Base-by-base conservation (phyloP, 1,139 yeast species). In the Candida sojae region DNA sequence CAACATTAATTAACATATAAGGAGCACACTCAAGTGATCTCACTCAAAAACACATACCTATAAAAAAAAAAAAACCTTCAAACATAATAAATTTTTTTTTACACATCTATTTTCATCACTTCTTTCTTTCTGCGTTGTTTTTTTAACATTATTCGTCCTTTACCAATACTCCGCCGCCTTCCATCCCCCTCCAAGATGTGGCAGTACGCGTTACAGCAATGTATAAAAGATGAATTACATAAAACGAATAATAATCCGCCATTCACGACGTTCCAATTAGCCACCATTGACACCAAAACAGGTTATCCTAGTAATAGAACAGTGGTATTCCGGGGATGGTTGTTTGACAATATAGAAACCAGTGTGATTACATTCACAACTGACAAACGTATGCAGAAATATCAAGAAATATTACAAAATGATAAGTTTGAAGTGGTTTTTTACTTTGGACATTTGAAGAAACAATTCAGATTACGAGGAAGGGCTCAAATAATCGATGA, bases 381-480 rank as follows among this genome's bases (percentile, higher is more conserved):
- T 1, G 96, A 89, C 66, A 73, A 76, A 57, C 71, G 96, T 61
- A 82, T 86, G 76, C 68, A 68, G 45, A 89, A 89, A 63, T 77
- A 78, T 57, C 65, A 68, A 25, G 88, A 87, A 59, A 67, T 84
- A 47, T 52, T 62, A 12, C 55, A 60, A 26, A 79, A 80, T 57
- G 82, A 83, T 53, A 68, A 73, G 48, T 84, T 82, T 61, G 96
- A 88, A 67, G 88, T 91, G 2, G 88, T 89, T 49, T 88, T 87
- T 61, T 86, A 87, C 70, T 86, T 88, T 59, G 78, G 75, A 12
- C 71, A 71, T 34, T 65, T 79, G 29, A 78, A 78, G 60, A 84
- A 80, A 60, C 96, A 88, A 67, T 85, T 85, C 61, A 72, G 96
- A 57, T 73, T 89, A 53, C 76, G 84, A 47, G 96, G 96, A 8